Evolutionary conservation across 1,284 basidiomycete species (phyloP).

Genomic region (Puccinia novopanici): DNA sequence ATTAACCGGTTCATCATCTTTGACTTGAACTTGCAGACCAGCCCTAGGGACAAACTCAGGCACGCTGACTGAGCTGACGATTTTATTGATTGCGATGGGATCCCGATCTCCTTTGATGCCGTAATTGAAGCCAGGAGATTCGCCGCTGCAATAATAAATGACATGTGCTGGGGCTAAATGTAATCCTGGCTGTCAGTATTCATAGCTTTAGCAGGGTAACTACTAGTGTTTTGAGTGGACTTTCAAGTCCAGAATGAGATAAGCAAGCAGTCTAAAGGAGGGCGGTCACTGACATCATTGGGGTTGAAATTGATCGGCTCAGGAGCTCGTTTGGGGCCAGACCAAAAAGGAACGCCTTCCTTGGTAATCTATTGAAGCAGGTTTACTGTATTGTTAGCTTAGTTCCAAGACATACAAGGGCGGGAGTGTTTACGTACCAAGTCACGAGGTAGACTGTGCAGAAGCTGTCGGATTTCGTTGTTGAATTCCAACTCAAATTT

Average conservation of each 20-base stretch:
- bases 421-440: constrained; percentile 62
- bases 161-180: constrained; percentile 75
- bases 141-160: constrained; percentile 88
- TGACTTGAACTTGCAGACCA: constrained; percentile 92
- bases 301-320: constrained; percentile 84
- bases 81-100: constrained; percentile 75
- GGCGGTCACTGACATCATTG: constrained; percentile 71
- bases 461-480: constrained; percentile 88
- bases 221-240: neutral
- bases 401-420: no score
- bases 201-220: neutral
- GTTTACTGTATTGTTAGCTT: neutral
- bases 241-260: neutral
- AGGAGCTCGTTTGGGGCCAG: constrained; percentile 95
- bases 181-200: neutral
- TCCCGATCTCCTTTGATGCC: constrained; percentile 89
- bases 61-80: constrained; percentile 79
- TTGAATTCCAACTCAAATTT: constrained; percentile 95
- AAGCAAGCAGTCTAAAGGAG: neutral
- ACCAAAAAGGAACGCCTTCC: constrained; percentile 59
- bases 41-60: constrained; percentile 92
- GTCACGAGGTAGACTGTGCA: constrained; percentile 93
- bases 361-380: constrained; percentile 40
- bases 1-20: constrained; percentile 81
- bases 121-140: constrained; percentile 99